Evolutionary conservation across 306 rosid genomes (phyloP).

Genomic region (Mimosa bimucronata): DNA sequence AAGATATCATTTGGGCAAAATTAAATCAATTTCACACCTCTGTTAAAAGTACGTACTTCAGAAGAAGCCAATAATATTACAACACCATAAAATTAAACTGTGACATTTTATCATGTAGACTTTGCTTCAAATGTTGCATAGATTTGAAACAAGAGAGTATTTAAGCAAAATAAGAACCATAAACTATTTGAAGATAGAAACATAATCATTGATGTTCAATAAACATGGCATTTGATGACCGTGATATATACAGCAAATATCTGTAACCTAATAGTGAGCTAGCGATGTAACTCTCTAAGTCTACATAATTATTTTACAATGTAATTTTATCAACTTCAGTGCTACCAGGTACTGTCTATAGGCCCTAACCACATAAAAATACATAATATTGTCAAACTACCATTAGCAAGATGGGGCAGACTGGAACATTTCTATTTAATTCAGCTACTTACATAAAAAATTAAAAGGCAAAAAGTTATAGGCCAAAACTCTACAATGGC

Average conservation of each 20-base stretch:
- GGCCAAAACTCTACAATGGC: neutral
- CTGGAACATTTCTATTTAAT: neutral
- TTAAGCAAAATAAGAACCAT: neutral
- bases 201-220: neutral
- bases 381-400: neutral
- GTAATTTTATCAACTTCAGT: neutral
- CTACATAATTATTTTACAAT: neutral
- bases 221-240: neutral
- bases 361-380: neutral
- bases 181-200: neutral
- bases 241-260: neutral
- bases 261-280: neutral
- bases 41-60: neutral
- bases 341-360: neutral
- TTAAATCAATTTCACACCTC: neutral
- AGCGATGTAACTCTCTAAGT: neutral
- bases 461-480: neutral
- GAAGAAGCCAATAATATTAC: too few species aligned
- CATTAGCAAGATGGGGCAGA: neutral
- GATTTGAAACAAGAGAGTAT: neutral
- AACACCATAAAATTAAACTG: too few species aligned
- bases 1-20: neutral
- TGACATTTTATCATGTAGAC: neutral
- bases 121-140: neutral
- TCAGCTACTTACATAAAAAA: neutral